phyloP scores from a whole-genome alignment of 371 early-diverging fungal species.

The Mucor plumbeus region DNA sequence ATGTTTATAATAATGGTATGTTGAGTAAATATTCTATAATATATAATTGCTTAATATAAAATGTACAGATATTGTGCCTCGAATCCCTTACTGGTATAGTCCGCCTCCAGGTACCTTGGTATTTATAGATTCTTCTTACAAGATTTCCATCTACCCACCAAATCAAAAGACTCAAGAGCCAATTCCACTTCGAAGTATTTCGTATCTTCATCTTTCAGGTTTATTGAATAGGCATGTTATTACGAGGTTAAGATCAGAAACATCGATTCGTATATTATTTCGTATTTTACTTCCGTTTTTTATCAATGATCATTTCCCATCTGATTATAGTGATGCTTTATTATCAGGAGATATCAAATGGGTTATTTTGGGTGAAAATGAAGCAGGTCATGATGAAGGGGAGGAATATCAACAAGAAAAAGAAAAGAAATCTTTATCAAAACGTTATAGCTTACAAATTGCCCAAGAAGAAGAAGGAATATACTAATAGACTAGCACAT shows the following conservation, averaged over 20 bases:
- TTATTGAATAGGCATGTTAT: constrained; percentile 52
- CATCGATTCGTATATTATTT: constrained; percentile 51
- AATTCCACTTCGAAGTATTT: constrained; percentile 56
- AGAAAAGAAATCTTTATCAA: not conserved
- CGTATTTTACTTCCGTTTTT: constrained; percentile 60
- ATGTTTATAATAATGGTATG: constrained; percentile 60
- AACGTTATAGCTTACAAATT: constrained; percentile 6
- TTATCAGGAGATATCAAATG: constrained; percentile 46
- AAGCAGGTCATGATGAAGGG: constrained; percentile 22
- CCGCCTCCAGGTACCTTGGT: constrained; percentile 63
- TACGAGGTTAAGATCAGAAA: constrained; percentile 50
- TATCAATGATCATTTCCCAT: constrained; percentile 63
- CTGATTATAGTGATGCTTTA: constrained; percentile 55
- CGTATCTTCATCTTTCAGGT: constrained; percentile 61
- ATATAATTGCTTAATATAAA: not conserved
- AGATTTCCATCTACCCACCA: constrained; percentile 37
- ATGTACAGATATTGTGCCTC: constrained; percentile 51
- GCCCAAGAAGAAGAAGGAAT: constrained; percentile 3
- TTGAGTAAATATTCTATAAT: not conserved
- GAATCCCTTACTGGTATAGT: constrained; percentile 54
- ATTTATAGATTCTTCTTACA: constrained; percentile 56
- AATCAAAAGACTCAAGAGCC: constrained; percentile 30
- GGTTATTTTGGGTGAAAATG: constrained; percentile 47
- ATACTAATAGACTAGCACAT: not conserved
- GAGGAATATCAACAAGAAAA: not conserved